Conservation (phyloP, 1,139 yeast genomes). For the Kodamaea suecica region DNA sequence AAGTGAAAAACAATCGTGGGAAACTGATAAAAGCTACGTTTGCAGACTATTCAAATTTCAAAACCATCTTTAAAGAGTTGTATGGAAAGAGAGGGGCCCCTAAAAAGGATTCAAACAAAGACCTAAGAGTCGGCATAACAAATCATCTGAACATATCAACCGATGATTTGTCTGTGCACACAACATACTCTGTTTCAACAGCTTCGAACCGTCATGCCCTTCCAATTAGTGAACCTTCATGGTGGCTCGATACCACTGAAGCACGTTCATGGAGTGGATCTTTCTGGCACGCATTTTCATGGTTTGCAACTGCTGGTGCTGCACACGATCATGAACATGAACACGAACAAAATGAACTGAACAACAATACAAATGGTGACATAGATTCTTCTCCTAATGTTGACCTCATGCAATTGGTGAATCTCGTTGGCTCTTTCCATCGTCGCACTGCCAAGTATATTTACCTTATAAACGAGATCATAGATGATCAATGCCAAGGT, state of each 20-base stretch:
- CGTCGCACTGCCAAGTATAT: conserved; percentile 47
- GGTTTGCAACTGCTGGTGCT: conserved; percentile 83
- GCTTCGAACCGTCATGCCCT: conserved; percentile 8
- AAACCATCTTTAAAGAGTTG: conserved; percentile 30
- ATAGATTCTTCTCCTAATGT: conserved; percentile 6
- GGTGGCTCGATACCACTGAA: conserved; percentile 51
- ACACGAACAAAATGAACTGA: not conserved
- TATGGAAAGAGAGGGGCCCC: conserved; percentile 12
- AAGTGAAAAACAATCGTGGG: conserved; percentile 8
- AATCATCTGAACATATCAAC: conserved; percentile 16
- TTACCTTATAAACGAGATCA: conserved; percentile 35
- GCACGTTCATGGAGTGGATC: conserved; percentile 62
- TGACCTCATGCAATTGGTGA: conserved; percentile 25
- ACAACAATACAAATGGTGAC: not conserved
- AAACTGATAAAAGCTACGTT: conserved; percentile 11
- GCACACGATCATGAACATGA: conserved; percentile 2
- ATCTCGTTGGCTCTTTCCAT: conserved; percentile 56
- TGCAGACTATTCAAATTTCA: conserved; percentile 37
- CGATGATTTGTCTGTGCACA: conserved; percentile 22
- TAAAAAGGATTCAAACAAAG: too few relatives aligned
- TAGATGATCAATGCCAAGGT: conserved; percentile 23
- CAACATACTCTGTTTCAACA: conserved; percentile 17
- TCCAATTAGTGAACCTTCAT: conserved; percentile 32
- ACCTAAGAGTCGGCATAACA: too few relatives aligned
- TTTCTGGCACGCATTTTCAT: conserved; percentile 68